Evolutionary conservation across 176 grass and related monocot species (phyloP), one percentile per base, ranked within the genome.

Genomic region (Paspalum vaginatum): DNA sequence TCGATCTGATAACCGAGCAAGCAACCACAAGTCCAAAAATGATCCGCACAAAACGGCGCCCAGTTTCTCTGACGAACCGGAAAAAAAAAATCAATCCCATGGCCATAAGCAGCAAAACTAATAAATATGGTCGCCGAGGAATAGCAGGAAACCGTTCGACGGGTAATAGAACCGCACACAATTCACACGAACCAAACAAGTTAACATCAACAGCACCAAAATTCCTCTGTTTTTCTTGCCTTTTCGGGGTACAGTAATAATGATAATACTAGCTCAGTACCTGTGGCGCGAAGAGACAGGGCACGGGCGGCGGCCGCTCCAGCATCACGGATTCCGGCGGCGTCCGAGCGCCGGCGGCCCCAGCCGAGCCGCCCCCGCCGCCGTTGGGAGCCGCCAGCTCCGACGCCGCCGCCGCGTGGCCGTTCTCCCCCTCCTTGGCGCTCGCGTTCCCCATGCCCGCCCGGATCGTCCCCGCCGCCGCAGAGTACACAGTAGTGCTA

Each of bases 381-480:
- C 41, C 64, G 17, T 57, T 68, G 65, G 49, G 26, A 7, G 53
- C 6, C 15, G 27, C 48, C 51, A 45, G 68, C 41, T 58, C 81
- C 61, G 45, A 22, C 54, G 72, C n/a, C 64, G 75, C 20, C 64
- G 54, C 72, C 74, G 77, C 79, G 59, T 86, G 61, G 53, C 89
- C 89, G 82, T 97, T 94, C 53, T 62, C 86, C 69, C 74, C 81
- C 26, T 91, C 89, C 80, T 80, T 93, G 26, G 53, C 78, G 79
- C 52, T 80, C 25, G 82, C 75, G 94, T 97, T 97, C 54, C 94
- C 94, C 94, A 97, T 97, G 22, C 26, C 54, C 38, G 18, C 46
- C 61, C 58, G 18, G 72, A 56, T 85, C 73, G 9, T 32, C 57
- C 57, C 82, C 65, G 38, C 65, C 20, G 11, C 40, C 38, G 32